These are phyloP conservation scores for Kalanchoe fedtschenkoi DNA, from an alignment of 164 flowering plant genomes.

Conservation along the genomic window DNA sequence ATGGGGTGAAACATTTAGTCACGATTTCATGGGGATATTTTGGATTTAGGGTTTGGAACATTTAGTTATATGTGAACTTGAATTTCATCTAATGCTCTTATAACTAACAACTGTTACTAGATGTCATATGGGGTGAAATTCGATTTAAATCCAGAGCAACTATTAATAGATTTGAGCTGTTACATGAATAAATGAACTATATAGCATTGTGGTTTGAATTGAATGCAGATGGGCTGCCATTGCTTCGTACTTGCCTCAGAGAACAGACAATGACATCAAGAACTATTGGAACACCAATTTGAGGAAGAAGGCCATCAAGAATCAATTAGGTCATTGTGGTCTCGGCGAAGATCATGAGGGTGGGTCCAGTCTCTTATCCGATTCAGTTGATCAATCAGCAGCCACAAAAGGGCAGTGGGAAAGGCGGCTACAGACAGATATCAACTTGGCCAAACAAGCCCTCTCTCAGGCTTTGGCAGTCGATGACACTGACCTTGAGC, in stretches of 20 bases:
- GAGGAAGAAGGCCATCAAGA: slow-evolving; percentile 73
- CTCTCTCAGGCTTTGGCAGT: not conserved
- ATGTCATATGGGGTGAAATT: too few species aligned
- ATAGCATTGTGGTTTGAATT: not conserved
- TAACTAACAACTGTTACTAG: too few species aligned
- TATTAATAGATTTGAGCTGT: too few species aligned
- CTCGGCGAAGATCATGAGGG: slow-evolving; percentile 12
- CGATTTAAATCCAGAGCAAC: too few species aligned
- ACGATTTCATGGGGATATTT: too few species aligned
- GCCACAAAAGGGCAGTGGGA: slow-evolving; percentile 3
- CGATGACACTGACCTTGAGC: not conserved
- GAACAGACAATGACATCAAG: slow-evolving; percentile 89
- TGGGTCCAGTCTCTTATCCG: slow-evolving; percentile 7
- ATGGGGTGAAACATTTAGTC: too few species aligned
- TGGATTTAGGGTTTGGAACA: too few species aligned
- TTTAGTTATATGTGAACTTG: too few species aligned
- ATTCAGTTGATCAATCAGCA: not conserved
- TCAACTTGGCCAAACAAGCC: slow-evolving; percentile 2
- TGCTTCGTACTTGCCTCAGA: slow-evolving; percentile 85
- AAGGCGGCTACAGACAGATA: slow-evolving; percentile 1
- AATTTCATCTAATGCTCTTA: too few species aligned
- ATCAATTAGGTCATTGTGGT: slow-evolving; percentile 22
- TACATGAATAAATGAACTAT: not conserved
- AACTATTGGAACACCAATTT: slow-evolving; percentile 93
- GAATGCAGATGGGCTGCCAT: slow-evolving; percentile 81